Evolutionary conservation across 176 grass and related monocot species (phyloP).

Genomic region (Neostapfia colusana): DNA sequence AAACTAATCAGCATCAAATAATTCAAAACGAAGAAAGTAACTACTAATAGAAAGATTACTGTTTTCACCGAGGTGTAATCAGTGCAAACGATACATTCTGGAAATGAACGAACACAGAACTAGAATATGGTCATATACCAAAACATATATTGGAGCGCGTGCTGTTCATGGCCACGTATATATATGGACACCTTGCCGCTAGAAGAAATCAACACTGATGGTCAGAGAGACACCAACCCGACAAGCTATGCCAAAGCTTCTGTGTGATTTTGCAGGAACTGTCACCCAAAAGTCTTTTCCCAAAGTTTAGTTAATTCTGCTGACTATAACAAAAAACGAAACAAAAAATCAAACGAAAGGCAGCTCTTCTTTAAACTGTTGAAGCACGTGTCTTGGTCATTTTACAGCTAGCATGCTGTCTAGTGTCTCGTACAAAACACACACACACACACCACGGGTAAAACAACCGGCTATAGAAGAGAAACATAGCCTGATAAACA

Average conservation of each 20-base stretch:
- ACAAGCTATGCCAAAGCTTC: slow-evolving; percentile 51
- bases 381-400: slow-evolving; percentile 45
- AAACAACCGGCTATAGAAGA: slow-evolving; percentile 20
- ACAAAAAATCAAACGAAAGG: slow-evolving; percentile 33
- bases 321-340: slow-evolving; percentile 44
- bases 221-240: slow-evolving; percentile 30
- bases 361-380: slow-evolving; percentile 45
- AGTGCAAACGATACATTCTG: neutral
- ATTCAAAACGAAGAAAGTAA: no score
- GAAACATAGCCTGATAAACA: slow-evolving; percentile 25
- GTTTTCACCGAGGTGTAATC: neutral
- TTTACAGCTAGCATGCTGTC: slow-evolving; percentile 37
- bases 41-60: neutral
- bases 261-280: slow-evolving; percentile 55
- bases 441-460: neutral
- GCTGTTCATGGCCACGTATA: slow-evolving; percentile 13
- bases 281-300: slow-evolving; percentile 41
- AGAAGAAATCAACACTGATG: slow-evolving; percentile 12
- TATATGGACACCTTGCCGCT: slow-evolving; percentile 20
- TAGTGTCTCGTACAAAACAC: neutral
- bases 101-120: neutral
- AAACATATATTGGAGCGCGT: slow-evolving; percentile 25
- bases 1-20: no score
- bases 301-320: slow-evolving; percentile 42
- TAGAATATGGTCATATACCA: neutral